Conservation (phyloP, 108 stramenopile genomes). For the Cyclotella kingstonii region DNA sequence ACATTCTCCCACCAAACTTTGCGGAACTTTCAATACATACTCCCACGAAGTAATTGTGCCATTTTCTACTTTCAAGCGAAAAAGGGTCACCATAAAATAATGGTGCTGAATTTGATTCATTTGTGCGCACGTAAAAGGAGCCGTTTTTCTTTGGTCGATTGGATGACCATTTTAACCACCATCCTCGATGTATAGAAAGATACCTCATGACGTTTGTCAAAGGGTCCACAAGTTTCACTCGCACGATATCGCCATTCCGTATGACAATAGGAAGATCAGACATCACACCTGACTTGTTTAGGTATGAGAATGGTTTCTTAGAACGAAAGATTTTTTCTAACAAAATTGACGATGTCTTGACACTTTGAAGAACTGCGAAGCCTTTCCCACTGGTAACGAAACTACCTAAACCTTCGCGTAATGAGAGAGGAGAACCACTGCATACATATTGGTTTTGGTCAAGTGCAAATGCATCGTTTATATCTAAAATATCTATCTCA, state of each 20-base stretch:
- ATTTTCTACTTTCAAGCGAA: conserved; percentile 60
- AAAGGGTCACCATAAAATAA: conserved; percentile 73
- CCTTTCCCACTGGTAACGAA: conserved; percentile 71
- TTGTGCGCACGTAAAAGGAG: conserved; percentile 56
- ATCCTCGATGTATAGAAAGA: conserved; percentile 81
- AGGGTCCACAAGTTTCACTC: conserved; percentile 59
- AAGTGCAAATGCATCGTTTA: conserved; percentile 23
- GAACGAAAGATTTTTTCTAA: conserved; percentile 54
- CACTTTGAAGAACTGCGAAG: conserved; percentile 71
- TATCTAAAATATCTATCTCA: conserved; percentile 29
- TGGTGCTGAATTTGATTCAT: conserved; percentile 32
- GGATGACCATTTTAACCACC: conserved; percentile 91
- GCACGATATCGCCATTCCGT: conserved; percentile 78
- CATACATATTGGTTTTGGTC: conserved; percentile 61
- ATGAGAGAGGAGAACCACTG: conserved; percentile 54
- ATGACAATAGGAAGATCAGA: conserved; percentile 39
- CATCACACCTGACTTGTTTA: conserved; percentile 1
- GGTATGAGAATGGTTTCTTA: conserved; percentile 10
- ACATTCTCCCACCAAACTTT: conserved; percentile 84
- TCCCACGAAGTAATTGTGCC: conserved; percentile 82
- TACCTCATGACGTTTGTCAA: conserved; percentile 54
- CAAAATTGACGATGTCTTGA: conserved; percentile 41
- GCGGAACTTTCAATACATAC: conserved; percentile 62
- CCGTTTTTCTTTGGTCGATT: conserved; percentile 65
- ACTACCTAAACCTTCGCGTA: conserved; percentile 52